These are phyloP conservation scores for Cystobasidium slooffiae DNA, from an alignment of 1,284 basidiomycete genomes.

Conservation along the genomic window DNA sequence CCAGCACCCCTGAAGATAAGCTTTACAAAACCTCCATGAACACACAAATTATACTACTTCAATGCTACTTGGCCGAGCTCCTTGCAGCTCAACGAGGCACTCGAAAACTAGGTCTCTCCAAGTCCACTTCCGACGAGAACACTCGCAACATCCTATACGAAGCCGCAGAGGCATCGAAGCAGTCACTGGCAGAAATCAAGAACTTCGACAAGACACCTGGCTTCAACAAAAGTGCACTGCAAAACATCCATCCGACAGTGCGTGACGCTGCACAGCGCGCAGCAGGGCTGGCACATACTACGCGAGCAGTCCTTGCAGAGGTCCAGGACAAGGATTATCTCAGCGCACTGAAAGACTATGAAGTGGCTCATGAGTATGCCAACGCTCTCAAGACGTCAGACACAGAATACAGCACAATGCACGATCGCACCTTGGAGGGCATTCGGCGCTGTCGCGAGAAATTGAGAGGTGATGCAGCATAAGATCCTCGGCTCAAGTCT, in stretches of 20 bases:
- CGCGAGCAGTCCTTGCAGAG: slow-evolving; percentile 5
- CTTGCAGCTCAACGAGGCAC: slow-evolving; percentile 4
- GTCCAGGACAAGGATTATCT: slow-evolving; percentile 6
- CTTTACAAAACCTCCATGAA: slow-evolving; percentile 5
- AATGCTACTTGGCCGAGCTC: slow-evolving; percentile 10
- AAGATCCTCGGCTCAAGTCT: too few species aligned
- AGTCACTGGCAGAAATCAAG: neutral
- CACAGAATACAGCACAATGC: slow-evolving; percentile 20
- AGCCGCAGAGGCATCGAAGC: neutral
- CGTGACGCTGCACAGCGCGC: neutral
- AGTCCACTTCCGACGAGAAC: neutral
- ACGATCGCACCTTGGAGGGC: slow-evolving; percentile 1
- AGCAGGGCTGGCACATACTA: slow-evolving; percentile 2
- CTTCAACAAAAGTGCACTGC: neutral
- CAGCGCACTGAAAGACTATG: slow-evolving; percentile 17
- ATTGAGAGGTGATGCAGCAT: neutral
- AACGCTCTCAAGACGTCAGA: slow-evolving; percentile 3
- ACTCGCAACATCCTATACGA: slow-evolving; percentile 9
- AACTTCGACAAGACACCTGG: neutral
- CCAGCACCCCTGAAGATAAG: neutral
- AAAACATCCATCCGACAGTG: neutral
- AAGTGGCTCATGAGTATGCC: neutral
- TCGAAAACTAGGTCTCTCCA: neutral
- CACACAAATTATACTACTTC: neutral
- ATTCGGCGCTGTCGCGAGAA: slow-evolving; percentile 8